A percentile compares a stretch with the other conserved stretches of the same genome.
phyloP scores from a whole-genome alignment of 1,139 yeast species.

The Kodamaea suecica region DNA sequence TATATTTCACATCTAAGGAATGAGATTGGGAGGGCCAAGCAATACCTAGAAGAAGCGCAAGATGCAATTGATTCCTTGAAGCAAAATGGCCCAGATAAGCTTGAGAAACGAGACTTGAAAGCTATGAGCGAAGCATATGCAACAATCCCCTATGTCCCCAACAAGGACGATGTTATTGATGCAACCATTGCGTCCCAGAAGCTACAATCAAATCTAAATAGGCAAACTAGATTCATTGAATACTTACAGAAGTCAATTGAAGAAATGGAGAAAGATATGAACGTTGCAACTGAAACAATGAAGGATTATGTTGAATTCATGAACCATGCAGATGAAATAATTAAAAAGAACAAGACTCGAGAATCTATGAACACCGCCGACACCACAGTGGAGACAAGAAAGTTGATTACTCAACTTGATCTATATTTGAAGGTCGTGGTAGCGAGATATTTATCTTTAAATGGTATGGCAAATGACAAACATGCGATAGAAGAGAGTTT shows the following conservation, averaged over 20 bases:
- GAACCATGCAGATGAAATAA: neutral
- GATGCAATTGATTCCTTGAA: constrained; percentile 13
- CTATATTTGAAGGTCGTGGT: constrained; percentile 20
- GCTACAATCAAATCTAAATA: constrained; percentile 18
- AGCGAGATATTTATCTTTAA: constrained; percentile 23
- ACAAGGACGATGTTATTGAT: constrained; percentile 38
- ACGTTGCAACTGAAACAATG: constrained; percentile 5
- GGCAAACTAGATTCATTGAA: constrained; percentile 17
- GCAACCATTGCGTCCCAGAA: constrained; percentile 32
- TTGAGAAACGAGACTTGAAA: neutral
- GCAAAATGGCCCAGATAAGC: too few species aligned
- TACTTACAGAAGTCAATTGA: constrained; percentile 6
- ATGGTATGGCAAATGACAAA: constrained; percentile 22
- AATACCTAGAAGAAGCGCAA: constrained; percentile 31
- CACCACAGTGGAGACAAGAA: neutral
- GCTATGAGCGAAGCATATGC: constrained; percentile 29
- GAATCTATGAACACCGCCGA: too few species aligned
- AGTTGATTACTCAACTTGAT: constrained; percentile 4
- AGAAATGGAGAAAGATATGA: constrained; percentile 7
- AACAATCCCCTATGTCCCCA: constrained; percentile 31
- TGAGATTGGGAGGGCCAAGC: constrained; percentile 27
- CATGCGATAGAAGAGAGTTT: constrained; percentile 17
- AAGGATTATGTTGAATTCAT: constrained; percentile 10
- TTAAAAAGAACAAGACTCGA: neutral
- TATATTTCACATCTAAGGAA: constrained; percentile 27